A percentile compares a stretch with the other conserved stretches of the same genome.
These are phyloP conservation scores for Entamoeba invadens DNA, from an alignment of 208 protist genomes.

Conservation along the genomic window DNA sequence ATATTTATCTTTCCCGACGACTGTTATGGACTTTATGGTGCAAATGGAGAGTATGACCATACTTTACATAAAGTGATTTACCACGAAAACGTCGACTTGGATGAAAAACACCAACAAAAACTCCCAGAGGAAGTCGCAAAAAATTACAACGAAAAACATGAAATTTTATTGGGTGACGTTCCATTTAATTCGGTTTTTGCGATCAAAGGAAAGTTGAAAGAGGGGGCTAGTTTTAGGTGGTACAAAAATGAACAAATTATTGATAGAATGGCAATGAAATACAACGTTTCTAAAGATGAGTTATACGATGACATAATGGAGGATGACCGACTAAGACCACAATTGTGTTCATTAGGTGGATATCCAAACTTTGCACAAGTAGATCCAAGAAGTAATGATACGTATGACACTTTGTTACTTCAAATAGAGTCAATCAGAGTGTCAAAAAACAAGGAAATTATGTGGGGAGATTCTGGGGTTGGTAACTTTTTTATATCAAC, in stretches of 20 bases:
- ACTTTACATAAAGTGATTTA: background rate
- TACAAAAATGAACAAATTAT: background rate
- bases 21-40: background rate
- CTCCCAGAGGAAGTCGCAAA: too few relatives aligned
- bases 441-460: background rate
- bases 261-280: background rate
- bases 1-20: background rate
- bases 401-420: background rate
- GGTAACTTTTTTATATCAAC: background rate
- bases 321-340: background rate
- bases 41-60: background rate
- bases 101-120: background rate
- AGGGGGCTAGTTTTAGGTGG: background rate
- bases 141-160: too few relatives aligned
- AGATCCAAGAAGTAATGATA: background rate
- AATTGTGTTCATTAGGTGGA: background rate
- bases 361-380: background rate
- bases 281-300: background rate
- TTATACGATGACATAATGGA: background rate
- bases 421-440: background rate
- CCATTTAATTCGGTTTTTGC: background rate
- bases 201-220: background rate
- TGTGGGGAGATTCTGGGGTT: background rate
- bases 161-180: too few relatives aligned
- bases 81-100: background rate